Conservation (phyloP, 164 flowering plant species). For the Echeveria elegans region DNA sequence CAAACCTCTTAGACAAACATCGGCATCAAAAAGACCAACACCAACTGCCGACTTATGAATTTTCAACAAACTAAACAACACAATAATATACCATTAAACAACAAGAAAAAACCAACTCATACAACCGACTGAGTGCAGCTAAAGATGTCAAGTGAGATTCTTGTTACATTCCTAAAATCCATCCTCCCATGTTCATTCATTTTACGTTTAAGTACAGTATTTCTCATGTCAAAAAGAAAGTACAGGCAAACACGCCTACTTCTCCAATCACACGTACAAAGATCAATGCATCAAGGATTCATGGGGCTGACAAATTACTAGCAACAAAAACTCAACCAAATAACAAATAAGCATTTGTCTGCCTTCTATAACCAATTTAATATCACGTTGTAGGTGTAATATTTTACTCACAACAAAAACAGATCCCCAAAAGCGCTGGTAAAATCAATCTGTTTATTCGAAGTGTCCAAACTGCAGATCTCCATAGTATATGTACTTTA, state of each 20-base stretch:
- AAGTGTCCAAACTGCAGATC: constrained; percentile 3
- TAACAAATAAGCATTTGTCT: no score
- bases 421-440: not conserved
- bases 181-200: not conserved
- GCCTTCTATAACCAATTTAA: not conserved
- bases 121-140: no score
- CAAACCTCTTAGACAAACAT: not conserved
- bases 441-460: not conserved
- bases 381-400: no score
- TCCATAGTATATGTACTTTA: no score
- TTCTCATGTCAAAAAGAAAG: not conserved
- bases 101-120: no score
- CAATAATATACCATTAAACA: not conserved
- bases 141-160: not conserved
- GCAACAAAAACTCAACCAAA: no score
- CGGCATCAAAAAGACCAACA: not conserved
- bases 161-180: not conserved
- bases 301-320: not conserved
- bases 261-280: not conserved
- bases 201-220: not conserved
- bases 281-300: not conserved
- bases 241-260: not conserved
- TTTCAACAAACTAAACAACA: not conserved
- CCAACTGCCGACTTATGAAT: not conserved
- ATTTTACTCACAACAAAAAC: not conserved